A percentile compares a stretch with the other conserved stretches of the same genome.
These are phyloP conservation scores for Boletus calvinii DNA, from an alignment of 1,284 basidiomycete species.

Conservation along the genomic window DNA sequence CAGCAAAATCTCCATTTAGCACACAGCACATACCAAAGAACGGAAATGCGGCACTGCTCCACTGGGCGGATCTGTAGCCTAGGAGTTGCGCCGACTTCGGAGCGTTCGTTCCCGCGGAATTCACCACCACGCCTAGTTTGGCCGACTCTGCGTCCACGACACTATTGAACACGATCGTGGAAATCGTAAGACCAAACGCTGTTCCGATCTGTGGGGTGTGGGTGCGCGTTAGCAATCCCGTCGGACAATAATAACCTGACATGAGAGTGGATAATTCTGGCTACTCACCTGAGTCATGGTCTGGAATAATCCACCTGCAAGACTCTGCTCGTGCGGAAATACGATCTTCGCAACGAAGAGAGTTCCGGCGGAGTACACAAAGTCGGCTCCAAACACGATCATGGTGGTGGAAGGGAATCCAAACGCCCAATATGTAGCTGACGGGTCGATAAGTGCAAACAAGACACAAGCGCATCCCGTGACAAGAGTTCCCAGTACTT, in stretches of 20 bases:
- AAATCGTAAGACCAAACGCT: constrained; percentile 72
- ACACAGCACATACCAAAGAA: constrained; percentile 44
- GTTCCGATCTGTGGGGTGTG: constrained; percentile 57
- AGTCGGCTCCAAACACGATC: constrained; percentile 76
- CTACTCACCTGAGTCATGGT: constrained; percentile 65
- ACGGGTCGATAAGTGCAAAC: constrained; percentile 67
- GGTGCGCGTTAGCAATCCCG: background rate
- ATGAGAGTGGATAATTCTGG: background rate
- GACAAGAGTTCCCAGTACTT: constrained; percentile 57
- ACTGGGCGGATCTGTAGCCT: constrained; percentile 63
- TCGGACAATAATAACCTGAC: background rate
- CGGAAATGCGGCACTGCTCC: constrained; percentile 61
- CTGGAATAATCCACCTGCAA: constrained; percentile 76
- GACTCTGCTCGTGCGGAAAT: constrained; percentile 71
- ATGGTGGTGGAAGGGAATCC: constrained; percentile 78
- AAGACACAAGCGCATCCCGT: constrained; percentile 67
- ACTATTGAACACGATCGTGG: constrained; percentile 69
- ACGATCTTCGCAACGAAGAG: constrained; percentile 77
- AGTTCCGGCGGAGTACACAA: constrained; percentile 73
- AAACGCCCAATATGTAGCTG: constrained; percentile 72
- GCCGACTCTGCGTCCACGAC: constrained; percentile 39
- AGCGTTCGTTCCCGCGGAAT: constrained; percentile 32
- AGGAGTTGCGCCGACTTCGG: constrained; percentile 42
- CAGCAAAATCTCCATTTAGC: background rate
- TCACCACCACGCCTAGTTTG: constrained; percentile 33